phyloP scores from a whole-genome alignment of 345 rosid genomes.

The Atalantia buxifolia region DNA sequence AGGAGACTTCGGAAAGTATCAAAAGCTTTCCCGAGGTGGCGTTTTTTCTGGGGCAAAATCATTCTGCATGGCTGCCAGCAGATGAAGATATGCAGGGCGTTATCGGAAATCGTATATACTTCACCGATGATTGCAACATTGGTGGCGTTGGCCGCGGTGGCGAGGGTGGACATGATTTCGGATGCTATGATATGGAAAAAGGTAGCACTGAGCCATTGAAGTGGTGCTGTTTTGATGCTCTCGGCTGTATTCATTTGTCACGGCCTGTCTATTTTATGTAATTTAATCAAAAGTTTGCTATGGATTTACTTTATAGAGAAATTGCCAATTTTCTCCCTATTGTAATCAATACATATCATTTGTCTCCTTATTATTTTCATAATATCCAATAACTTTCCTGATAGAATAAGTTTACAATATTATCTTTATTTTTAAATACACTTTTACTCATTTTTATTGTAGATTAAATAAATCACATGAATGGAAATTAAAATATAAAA shows the following conservation, averaged over 20 bases:
- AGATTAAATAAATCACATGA: too few relatives aligned
- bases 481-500: too few relatives aligned
- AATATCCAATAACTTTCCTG: accelerated
- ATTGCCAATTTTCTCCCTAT: accelerated
- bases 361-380: accelerated
- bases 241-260: neutral
- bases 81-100: neutral
- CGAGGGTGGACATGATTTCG: neutral
- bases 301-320: too few relatives aligned
- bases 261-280: neutral
- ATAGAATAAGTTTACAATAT: too few relatives aligned
- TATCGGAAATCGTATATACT: neutral
- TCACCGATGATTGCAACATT: neutral
- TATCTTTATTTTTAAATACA: accelerated
- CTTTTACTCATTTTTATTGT: too few relatives aligned
- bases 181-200: neutral
- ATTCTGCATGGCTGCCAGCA: neutral
- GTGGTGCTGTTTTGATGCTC: neutral
- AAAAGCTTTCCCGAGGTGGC: neutral
- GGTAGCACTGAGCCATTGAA: neutral
- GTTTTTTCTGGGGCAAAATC: neutral
- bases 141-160: too few relatives aligned
- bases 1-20: neutral
- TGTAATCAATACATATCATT: too few relatives aligned
- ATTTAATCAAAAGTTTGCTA: neutral